Evolutionary conservation across 2,329 filamentous ascomycete species (phyloP).

Genomic region (Trichoderma pleuroti): DNA sequence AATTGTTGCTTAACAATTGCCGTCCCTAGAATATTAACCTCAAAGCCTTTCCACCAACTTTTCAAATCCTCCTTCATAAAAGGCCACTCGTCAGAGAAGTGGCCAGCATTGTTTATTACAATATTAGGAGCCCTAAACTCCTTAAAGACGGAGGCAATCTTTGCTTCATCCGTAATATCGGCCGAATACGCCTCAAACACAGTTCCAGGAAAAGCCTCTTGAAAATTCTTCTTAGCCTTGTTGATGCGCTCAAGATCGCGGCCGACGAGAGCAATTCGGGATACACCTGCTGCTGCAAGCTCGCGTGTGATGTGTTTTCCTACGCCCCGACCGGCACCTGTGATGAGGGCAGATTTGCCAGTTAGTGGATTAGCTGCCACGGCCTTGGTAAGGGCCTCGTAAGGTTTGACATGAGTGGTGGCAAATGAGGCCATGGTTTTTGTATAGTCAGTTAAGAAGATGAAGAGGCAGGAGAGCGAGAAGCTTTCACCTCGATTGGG

Average conservation of each 20-base stretch:
- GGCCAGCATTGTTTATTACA: not conserved
- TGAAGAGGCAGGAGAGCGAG: not conserved
- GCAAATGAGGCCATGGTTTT: not conserved
- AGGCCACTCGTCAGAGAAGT: not conserved
- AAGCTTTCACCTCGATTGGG: not conserved
- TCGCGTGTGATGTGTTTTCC: not conserved
- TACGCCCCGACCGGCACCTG: not conserved
- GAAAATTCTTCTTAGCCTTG: not conserved
- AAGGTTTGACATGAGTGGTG: not conserved
- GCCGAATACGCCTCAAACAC: not conserved
- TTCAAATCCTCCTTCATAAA: not conserved
- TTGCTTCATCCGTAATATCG: not conserved
- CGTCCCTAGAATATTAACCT: no score
- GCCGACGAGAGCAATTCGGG: not conserved
- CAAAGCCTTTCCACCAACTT: not conserved
- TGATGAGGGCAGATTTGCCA: not conserved
- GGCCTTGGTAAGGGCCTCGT: not conserved
- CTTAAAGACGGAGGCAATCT: not conserved
- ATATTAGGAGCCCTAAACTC: not conserved
- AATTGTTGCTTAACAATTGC: no score
- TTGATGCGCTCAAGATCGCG: not conserved
- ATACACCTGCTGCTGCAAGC: not conserved
- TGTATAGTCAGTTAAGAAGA: not conserved
- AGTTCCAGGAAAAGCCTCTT: not conserved
- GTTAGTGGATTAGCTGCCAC: not conserved